Evolutionary conservation across 2,329 filamentous ascomycete species (phyloP).

Genomic region (Thelonectria discophora): DNA sequence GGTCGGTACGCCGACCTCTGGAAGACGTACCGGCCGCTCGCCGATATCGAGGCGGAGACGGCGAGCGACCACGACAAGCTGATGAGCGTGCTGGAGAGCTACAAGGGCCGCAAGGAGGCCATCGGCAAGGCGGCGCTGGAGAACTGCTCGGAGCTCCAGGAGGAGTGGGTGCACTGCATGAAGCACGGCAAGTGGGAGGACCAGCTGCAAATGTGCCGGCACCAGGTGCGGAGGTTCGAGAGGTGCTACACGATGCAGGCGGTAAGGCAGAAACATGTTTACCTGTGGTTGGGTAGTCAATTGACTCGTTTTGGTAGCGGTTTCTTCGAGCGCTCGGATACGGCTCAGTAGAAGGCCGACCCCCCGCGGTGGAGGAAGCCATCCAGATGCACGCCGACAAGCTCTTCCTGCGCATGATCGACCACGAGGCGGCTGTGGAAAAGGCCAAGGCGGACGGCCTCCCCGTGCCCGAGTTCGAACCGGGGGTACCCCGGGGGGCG

Average conservation of each 20-base stretch:
- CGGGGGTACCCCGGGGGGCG: conserved; percentile 57
- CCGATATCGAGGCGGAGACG: conserved; percentile 72
- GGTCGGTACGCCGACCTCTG: conserved; percentile 84
- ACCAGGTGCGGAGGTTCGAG: conserved; percentile 80
- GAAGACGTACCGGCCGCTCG: conserved; percentile 85
- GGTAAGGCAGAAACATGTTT: conserved; percentile 54
- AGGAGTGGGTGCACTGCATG: conserved; percentile 86
- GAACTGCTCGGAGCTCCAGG: conserved; percentile 90
- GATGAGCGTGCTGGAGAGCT: conserved; percentile 80
- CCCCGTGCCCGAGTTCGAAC: conserved; percentile 67
- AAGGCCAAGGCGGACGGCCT: conserved; percentile 70
- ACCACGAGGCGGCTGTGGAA: conserved; percentile 79
- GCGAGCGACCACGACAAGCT: conserved; percentile 84
- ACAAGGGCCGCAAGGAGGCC: conserved; percentile 80
- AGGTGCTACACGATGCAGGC: conserved; percentile 90
- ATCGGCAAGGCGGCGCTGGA: conserved; percentile 87
- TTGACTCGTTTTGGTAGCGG: conserved; percentile 61
- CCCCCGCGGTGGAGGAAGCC: conserved; percentile 77
- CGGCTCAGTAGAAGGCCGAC: conserved; percentile 71
- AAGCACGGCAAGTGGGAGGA: conserved; percentile 72
- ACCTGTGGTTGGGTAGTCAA: neutral
- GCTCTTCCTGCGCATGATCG: conserved; percentile 86
- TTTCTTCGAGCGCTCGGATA: conserved; percentile 93
- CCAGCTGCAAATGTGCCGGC: conserved; percentile 80
- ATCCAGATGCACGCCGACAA: conserved; percentile 97